Conservation (phyloP, 345 rosid species). For the Salix exigua region DNA sequence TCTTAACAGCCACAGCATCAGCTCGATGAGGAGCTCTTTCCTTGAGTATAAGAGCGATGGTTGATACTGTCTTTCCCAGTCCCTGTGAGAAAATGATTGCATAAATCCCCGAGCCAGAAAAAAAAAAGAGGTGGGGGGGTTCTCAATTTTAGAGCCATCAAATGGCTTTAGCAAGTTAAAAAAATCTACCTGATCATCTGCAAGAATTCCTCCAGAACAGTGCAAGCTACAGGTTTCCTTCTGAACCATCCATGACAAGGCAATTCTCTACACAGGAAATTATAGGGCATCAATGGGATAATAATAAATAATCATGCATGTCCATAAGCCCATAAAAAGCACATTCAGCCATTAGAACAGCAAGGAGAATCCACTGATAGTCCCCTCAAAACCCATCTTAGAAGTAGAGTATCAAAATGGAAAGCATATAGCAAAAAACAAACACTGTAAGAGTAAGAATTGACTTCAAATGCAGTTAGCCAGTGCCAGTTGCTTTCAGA, state of each 20-base stretch:
- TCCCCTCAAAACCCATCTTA: background rate
- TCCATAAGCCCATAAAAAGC: background rate
- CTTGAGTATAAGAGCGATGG: conserved; percentile 88
- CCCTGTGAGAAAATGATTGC: conserved; percentile 53
- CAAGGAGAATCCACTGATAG: background rate
- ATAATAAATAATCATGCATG: background rate
- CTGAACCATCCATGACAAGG: conserved; percentile 93
- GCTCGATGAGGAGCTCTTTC: conserved; percentile 57
- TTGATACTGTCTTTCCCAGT: conserved; percentile 88
- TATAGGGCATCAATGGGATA: background rate
- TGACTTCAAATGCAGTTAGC: background rate
- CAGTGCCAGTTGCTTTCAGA: background rate
- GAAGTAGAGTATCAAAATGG: background rate
- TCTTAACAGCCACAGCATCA: conserved; percentile 30
- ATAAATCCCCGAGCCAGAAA: conserved; percentile 8
- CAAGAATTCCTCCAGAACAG: conserved; percentile 96
- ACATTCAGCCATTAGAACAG: background rate
- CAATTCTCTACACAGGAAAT: conserved; percentile 66
- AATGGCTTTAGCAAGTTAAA: conserved; percentile 8
- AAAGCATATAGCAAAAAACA: background rate
- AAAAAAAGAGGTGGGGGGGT: background rate
- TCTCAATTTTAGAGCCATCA: background rate
- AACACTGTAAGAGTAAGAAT: background rate
- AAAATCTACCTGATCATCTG: conserved; percentile 84
- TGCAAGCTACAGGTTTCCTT: conserved; percentile 62